A percentile compares a stretch with the other conserved stretches of the same genome.
These are phyloP conservation scores for Cryptococcus sp. DNA, from an alignment of 1,284 basidiomycete genomes.

Conservation along the genomic window DNA sequence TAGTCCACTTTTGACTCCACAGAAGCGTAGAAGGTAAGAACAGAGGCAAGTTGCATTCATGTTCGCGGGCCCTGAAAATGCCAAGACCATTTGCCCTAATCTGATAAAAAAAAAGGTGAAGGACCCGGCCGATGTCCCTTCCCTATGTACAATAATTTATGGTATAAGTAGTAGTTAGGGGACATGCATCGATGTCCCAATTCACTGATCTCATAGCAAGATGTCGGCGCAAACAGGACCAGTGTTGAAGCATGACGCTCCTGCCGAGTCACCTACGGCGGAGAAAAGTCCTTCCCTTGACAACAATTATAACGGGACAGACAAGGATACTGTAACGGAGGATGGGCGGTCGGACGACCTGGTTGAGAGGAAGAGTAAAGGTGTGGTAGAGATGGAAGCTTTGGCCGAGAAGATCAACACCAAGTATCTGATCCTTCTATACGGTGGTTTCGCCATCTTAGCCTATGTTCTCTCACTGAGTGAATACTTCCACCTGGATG, in stretches of 20 bases:
- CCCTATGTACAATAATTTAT: too few relatives aligned
- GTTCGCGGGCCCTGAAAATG: too few relatives aligned
- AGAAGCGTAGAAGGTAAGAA: too few relatives aligned
- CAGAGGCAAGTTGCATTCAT: too few relatives aligned
- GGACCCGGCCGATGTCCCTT: too few relatives aligned
- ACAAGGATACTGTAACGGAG: neutral
- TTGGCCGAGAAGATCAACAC: slow-evolving; percentile 24
- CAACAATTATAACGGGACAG: too few relatives aligned
- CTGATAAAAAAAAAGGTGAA: too few relatives aligned
- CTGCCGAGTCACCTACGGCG: neutral
- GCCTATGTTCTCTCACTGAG: slow-evolving; percentile 40
- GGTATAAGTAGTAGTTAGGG: too few relatives aligned
- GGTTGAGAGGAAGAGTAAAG: slow-evolving; percentile 25
- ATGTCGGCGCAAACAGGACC: neutral
- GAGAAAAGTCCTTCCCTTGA: neutral
- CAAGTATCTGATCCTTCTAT: slow-evolving; percentile 28
- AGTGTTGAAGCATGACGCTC: neutral
- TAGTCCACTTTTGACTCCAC: too few relatives aligned
- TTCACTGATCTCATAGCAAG: neutral
- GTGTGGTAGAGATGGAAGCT: slow-evolving; percentile 41
- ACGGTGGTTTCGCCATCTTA: slow-evolving; percentile 34
- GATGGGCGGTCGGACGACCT: neutral
- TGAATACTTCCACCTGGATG: slow-evolving; percentile 9
- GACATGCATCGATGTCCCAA: too few relatives aligned
- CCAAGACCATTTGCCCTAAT: too few relatives aligned